Percentiles rank a stretch among this genome's conserved stretches.
Evolutionary conservation across 495 filamentous ascomycete species (phyloP).

Genomic region (Penicillium parvum): DNA sequence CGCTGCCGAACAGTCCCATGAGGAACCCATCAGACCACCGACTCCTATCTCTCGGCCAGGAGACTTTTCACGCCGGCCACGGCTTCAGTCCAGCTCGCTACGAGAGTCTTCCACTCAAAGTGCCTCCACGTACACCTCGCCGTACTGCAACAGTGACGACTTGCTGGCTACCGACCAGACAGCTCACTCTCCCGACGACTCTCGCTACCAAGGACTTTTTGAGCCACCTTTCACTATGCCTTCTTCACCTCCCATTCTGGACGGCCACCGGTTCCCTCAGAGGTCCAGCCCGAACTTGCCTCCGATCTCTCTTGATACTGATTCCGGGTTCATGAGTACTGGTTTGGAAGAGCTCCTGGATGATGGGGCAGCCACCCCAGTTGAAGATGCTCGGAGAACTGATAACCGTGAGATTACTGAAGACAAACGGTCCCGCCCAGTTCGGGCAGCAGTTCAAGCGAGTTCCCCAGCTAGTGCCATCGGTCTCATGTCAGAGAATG

Average conservation of each 20-base stretch:
- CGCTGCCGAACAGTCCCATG: constrained; percentile 51
- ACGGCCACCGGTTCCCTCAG: constrained; percentile 43
- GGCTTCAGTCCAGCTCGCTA: constrained; percentile 34
- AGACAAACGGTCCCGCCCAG: constrained; percentile 39
- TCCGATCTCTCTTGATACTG: constrained; percentile 53
- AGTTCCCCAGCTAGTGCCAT: constrained; percentile 26
- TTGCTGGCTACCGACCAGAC: constrained; percentile 24
- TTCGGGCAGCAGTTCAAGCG: constrained; percentile 35
- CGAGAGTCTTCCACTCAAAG: constrained; percentile 42
- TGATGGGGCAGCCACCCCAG: constrained; percentile 44
- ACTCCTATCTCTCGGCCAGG: constrained; percentile 64
- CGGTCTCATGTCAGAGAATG: constrained; percentile 18
- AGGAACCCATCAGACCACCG: constrained; percentile 74
- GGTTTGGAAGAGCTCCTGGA: constrained; percentile 57
- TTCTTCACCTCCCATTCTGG: constrained; percentile 74
- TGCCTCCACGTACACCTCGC: constrained; percentile 39
- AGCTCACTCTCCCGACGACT: constrained; percentile 42
- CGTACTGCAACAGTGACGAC: constrained; percentile 44
- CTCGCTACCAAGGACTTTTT: constrained; percentile 45
- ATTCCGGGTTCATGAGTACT: constrained; percentile 81
- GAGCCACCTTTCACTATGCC: constrained; percentile 56
- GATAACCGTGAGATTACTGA: constrained; percentile 35
- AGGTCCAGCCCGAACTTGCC: constrained; percentile 75
- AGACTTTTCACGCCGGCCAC: constrained; percentile 30
- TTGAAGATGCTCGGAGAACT: constrained; percentile 29